Evolutionary conservation across 805 yeast species (phyloP).

Genomic region (Teunomyces panamensis): DNA sequence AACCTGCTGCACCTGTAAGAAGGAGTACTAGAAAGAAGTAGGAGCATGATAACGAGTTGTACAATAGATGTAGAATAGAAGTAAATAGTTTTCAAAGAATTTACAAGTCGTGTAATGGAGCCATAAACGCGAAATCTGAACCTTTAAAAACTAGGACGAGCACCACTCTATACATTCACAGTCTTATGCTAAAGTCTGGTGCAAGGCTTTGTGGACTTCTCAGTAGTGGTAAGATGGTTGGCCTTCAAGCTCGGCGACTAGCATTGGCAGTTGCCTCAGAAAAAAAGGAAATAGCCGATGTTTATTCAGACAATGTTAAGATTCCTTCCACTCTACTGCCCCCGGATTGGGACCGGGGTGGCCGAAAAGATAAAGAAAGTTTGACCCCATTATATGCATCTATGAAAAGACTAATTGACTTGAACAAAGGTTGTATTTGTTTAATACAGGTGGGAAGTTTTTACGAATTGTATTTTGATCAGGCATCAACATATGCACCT

Average conservation of each 20-base stretch:
- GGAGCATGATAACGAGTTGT: not conserved
- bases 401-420: conserved; percentile 29
- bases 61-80: conserved; percentile 2
- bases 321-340: not conserved
- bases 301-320: not conserved
- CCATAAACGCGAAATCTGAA: not conserved
- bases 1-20: conserved; percentile 10
- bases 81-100: not conserved
- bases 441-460: conserved; percentile 81
- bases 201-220: not conserved
- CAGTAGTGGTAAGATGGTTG: not conserved
- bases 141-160: no score
- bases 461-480: conserved; percentile 85
- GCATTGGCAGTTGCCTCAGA: not conserved
- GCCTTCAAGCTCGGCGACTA: not conserved
- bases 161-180: not conserved
- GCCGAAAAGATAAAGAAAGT: conserved; percentile 25
- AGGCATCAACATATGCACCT: conserved; percentile 73
- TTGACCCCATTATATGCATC: conserved; percentile 36
- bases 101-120: not conserved
- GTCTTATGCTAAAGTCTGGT: not conserved
- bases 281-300: not conserved
- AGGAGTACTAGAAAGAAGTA: conserved; percentile 13
- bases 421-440: conserved; percentile 38
- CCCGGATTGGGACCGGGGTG: conserved; percentile 42